A percentile compares a stretch with the other conserved stretches of the same genome.
Conservation (phyloP, 2,329 filamentous ascomycete genomes). For the Calonectria fujianensis region DNA sequence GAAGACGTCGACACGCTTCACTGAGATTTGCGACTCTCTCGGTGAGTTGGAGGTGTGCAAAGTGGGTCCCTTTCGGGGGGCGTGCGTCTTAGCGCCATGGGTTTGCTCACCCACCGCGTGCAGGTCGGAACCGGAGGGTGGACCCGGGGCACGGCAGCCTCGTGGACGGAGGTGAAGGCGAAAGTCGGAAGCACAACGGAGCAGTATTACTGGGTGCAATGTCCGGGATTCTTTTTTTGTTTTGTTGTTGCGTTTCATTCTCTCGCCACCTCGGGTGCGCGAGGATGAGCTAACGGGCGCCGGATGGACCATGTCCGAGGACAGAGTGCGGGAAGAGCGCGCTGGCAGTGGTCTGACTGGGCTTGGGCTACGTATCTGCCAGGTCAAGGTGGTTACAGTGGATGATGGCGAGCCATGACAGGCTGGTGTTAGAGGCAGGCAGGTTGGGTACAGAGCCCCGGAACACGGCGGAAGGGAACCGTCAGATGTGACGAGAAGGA, state of each 20-base stretch:
- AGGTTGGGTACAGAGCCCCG: constrained; percentile 3
- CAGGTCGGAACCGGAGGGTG: constrained; percentile 11
- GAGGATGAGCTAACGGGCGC: constrained; percentile 10
- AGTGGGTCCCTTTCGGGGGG: constrained; percentile 27
- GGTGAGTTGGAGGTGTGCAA: constrained; percentile 33
- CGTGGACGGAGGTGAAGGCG: constrained; percentile 21
- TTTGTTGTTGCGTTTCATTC: not conserved
- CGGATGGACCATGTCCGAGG: constrained; percentile 12
- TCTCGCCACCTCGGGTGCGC: not conserved
- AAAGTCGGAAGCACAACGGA: constrained; percentile 29
- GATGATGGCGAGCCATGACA: not conserved
- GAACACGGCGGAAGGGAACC: constrained; percentile 11
- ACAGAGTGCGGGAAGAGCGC: constrained; percentile 4
- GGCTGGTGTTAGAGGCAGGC: constrained; percentile 3
- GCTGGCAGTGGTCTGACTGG: constrained; percentile 35
- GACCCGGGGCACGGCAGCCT: constrained; percentile 12
- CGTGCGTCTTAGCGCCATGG: constrained; percentile 22
- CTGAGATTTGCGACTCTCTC: constrained; percentile 41
- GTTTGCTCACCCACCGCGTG: constrained; percentile 5
- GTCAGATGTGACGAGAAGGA: constrained; percentile 8
- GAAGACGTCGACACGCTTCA: constrained; percentile 33
- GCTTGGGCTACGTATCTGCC: constrained; percentile 27
- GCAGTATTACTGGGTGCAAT: not conserved
- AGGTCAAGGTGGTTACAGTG: constrained; percentile 23
- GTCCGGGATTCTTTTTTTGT: not conserved